phyloP scores from a whole-genome alignment of 805 yeast genomes.

The Ogataea pignaliae region DNA sequence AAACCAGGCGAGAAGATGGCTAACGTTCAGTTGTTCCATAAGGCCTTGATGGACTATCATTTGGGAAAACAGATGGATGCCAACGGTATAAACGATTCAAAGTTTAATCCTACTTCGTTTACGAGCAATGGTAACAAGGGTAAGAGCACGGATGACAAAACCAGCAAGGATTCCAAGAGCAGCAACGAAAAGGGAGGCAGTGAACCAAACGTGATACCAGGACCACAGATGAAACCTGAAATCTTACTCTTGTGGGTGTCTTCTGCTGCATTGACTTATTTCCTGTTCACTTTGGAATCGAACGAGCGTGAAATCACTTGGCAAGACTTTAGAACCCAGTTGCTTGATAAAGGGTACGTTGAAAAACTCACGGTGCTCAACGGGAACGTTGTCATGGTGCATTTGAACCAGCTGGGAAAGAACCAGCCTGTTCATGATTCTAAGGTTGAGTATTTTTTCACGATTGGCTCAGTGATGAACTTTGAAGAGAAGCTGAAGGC shows the following conservation, averaged over 20 bases:
- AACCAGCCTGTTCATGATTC: constrained; percentile 27
- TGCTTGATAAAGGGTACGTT: constrained; percentile 74
- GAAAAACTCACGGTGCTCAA: constrained; percentile 70
- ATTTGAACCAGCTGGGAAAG: constrained; percentile 42
- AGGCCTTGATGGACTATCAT: constrained; percentile 27
- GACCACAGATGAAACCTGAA: constrained; percentile 14
- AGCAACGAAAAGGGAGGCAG: background rate
- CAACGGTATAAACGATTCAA: constrained; percentile 17
- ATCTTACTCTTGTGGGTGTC: constrained; percentile 19
- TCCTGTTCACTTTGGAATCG: constrained; percentile 16
- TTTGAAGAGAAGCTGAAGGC: constrained; percentile 80
- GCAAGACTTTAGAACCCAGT: constrained; percentile 81
- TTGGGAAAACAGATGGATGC: constrained; percentile 23
- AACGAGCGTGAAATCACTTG: constrained; percentile 31
- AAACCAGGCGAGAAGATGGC: constrained; percentile 28
- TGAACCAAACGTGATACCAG: constrained; percentile 2
- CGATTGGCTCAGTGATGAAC: constrained; percentile 82
- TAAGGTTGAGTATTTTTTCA: constrained; percentile 44
- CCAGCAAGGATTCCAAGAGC: background rate
- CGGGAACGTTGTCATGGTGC: constrained; percentile 66
- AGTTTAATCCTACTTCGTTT: constrained; percentile 20
- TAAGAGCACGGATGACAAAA: background rate
- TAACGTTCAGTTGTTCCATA: constrained; percentile 28
- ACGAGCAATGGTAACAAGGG: background rate
- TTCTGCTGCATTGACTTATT: constrained; percentile 17